These are phyloP conservation scores for Colletotrichum camelliae DNA, from an alignment of 2,329 filamentous ascomycete species.

Conservation along the genomic window DNA sequence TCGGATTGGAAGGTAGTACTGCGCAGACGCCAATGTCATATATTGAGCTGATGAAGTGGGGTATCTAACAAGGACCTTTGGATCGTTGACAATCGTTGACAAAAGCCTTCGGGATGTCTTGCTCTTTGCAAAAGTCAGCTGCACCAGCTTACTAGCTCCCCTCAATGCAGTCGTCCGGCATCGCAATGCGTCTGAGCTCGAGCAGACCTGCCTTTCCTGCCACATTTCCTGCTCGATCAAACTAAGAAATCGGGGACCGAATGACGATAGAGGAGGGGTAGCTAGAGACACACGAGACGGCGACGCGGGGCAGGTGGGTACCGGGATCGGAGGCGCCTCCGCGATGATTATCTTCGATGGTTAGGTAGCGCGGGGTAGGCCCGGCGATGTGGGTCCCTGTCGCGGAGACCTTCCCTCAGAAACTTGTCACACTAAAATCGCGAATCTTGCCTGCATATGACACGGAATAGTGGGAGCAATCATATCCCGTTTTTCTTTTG, in stretches of 20 bases:
- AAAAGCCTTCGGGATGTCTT: not conserved
- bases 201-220: constrained; percentile 4
- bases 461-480: not conserved
- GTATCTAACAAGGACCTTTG: not conserved
- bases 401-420: not conserved
- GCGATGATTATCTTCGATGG: not conserved
- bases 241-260: not conserved
- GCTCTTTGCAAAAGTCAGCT: not conserved
- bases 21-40: not conserved
- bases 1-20: fast-evolving
- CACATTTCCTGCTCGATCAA: not conserved
- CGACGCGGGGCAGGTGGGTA: not conserved
- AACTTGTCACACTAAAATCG: not conserved
- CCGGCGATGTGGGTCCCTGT: not conserved
- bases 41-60: not conserved
- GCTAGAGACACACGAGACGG: not conserved
- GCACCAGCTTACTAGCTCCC: not conserved
- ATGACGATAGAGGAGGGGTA: not conserved
- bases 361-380: not conserved
- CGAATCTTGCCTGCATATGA: not conserved
- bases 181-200: not conserved
- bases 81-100: not conserved
- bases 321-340: not conserved
- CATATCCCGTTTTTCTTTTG: not conserved
- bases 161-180: not conserved